A percentile compares a stretch with the other conserved stretches of the same genome.
Evolutionary conservation across 148 eudicot species (phyloP).

Genomic region (Fallopia convolvulus): DNA sequence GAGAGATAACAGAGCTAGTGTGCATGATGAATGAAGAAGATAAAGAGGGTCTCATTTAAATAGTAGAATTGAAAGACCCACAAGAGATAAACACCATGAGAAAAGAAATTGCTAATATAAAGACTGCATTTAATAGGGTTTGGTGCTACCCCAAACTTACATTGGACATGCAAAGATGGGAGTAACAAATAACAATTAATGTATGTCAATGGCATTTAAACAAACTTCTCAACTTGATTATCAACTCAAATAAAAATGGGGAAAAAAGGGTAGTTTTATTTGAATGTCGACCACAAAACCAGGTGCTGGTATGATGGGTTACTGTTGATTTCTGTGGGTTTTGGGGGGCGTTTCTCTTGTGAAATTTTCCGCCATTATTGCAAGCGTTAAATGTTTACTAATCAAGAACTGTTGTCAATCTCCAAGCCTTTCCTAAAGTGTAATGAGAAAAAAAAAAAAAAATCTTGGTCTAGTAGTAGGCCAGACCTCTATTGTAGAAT

Average conservation of each 20-base stretch:
- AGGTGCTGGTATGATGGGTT: not conserved
- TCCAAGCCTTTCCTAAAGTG: not conserved
- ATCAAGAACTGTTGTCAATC: not conserved
- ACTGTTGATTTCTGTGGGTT: slow-evolving; percentile 18
- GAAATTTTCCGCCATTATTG: not conserved
- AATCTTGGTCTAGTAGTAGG: slow-evolving; percentile 2
- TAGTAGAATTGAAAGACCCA: not conserved
- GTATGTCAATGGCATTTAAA: not conserved
- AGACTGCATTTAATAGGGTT: slow-evolving; percentile 9
- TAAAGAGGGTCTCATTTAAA: not conserved
- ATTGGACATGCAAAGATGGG: slow-evolving; percentile 11
- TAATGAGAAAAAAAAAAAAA: not conserved
- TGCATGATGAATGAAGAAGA: slow-evolving; percentile 3
- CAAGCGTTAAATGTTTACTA: slow-evolving; percentile 3
- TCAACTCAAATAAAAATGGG: not conserved
- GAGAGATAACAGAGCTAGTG: not conserved
- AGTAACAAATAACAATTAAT: not conserved
- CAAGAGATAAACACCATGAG: not conserved
- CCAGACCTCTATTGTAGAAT: not conserved
- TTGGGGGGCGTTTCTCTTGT: not conserved
- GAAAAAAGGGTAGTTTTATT: not conserved
- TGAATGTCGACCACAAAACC: slow-evolving; percentile 15
- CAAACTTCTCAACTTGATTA: not conserved
- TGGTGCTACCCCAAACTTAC: slow-evolving; percentile 6
- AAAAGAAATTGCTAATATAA: not conserved